Evolutionary conservation across 345 rosid genomes (phyloP).

Genomic region (Aurinia saxatilis): DNA sequence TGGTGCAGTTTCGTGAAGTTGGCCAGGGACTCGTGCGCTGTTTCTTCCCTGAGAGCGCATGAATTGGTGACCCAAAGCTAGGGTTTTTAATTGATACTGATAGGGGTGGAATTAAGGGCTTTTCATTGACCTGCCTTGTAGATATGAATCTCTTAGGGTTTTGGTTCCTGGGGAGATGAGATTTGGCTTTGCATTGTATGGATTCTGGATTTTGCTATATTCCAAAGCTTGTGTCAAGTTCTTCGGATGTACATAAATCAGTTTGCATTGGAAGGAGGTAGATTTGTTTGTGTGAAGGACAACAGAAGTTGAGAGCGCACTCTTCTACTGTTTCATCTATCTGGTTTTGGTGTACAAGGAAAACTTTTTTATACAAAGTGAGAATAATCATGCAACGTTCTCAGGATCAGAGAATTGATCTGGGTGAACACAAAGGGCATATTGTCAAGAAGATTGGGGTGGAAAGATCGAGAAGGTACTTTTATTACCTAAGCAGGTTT

Average conservation of each 20-base stretch:
- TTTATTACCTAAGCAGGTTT: constrained; percentile 64
- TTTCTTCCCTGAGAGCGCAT: constrained; percentile 18
- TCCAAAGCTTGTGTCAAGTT: too few species aligned
- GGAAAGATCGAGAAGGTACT: constrained; percentile 77
- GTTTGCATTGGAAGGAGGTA: not conserved
- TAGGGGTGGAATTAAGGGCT: constrained; percentile 23
- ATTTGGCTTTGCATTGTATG: constrained; percentile 62
- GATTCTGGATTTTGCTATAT: constrained; percentile 35
- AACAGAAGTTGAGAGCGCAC: constrained; percentile 29
- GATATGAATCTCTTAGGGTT: constrained; percentile 76
- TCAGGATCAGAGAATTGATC: constrained; percentile 73
- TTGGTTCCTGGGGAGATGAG: constrained; percentile 41
- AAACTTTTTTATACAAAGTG: not conserved
- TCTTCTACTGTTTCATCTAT: constrained; percentile 10
- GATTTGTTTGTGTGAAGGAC: constrained; percentile 26
- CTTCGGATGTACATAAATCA: constrained; percentile 30
- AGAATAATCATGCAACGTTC: constrained; percentile 61
- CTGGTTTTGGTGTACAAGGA: not conserved
- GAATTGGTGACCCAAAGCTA: constrained; percentile 39
- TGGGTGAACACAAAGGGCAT: constrained; percentile 69
- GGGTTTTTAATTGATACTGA: constrained; percentile 40
- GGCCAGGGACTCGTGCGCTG: constrained; percentile 15
- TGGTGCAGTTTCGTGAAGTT: constrained; percentile 43
- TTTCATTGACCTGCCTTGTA: constrained; percentile 25
- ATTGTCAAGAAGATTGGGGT: constrained; percentile 79